Base-by-base conservation (phyloP, 2,329 filamentous ascomycete species). In the Truncatella angustata region DNA sequence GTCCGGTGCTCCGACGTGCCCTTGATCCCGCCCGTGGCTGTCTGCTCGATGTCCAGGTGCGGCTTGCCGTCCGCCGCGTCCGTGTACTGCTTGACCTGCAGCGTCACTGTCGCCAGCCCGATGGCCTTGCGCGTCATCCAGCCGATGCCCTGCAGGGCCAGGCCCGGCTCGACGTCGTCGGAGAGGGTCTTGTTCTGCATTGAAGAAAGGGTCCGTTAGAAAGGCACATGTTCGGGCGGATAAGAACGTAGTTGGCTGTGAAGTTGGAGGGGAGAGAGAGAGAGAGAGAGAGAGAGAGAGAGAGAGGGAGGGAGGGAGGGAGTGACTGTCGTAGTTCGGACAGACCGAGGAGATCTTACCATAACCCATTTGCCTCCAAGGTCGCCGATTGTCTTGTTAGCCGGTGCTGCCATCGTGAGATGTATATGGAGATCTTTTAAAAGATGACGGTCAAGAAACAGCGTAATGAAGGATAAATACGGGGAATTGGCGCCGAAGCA, bases 181-280 rank as follows among this genome's bases (percentile, higher is more conserved):
- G 88, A 91, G 60, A 91, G 76, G 56, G 74, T 72, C 67, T 88
- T 88, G 79, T 94, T 92, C 90, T 93, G 64, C n/a, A n/a, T n/a
- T n/a, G n/a, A n/a, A n/a, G n/a, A n/a, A n/a, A n/a, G n/a, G n/a
- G n/a, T n/a, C n/a, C n/a, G n/a, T n/a, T n/a, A n/a, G n/a, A n/a
- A n/a, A n/a, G n/a, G n/a, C n/a, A n/a, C n/a, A n/a, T n/a, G n/a
- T n/a, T n/a, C n/a, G n/a, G n/a, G n/a, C n/a, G n/a, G n/a, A n/a
- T n/a, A n/a, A n/a, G n/a, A n/a, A n/a, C n/a, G n/a, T n/a, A n/a
- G n/a, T n/a, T n/a, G n/a, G n/a, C n/a, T n/a, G n/a, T n/a, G n/a
- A n/a, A n/a, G n/a, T n/a, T n/a, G n/a, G n/a, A n/a, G n/a, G n/a
- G n/a, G n/a, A n/a, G n/a, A n/a, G n/a, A n/a, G n/a, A n/a, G n/a